A percentile compares a stretch with the other conserved stretches of the same genome.
phyloP scores from a whole-genome alignment of 768 basidiomycete genomes.

The Tricholomella constricta region DNA sequence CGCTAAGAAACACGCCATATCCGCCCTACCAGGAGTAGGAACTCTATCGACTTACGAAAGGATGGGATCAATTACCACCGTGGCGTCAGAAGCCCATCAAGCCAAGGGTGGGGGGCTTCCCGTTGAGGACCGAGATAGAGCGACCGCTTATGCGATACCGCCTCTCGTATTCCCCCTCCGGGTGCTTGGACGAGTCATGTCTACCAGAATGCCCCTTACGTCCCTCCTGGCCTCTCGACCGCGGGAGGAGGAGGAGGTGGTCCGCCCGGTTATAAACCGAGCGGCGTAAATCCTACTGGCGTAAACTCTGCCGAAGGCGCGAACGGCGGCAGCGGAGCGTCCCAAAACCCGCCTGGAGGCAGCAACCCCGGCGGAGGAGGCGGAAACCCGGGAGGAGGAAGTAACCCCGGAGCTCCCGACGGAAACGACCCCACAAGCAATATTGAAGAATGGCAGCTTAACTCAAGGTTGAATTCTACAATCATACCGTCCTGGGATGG shows the following conservation, averaged over 20 bases:
- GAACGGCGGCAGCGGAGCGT: neutral
- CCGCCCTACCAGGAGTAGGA: constrained; percentile 6
- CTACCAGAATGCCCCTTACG: too few relatives aligned
- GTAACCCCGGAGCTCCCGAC: neutral
- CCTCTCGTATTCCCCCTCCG: too few relatives aligned
- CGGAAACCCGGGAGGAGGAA: neutral
- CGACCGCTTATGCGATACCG: too few relatives aligned
- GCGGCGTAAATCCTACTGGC: too few relatives aligned
- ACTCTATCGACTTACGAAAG: neutral
- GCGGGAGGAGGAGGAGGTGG: too few relatives aligned
- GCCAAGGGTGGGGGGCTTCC: too few relatives aligned
- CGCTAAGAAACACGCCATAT: constrained; percentile 4
- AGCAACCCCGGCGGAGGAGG: neutral
- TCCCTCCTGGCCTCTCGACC: too few relatives aligned
- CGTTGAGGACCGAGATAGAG: too few relatives aligned
- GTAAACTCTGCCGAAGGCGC: neutral
- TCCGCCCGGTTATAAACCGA: too few relatives aligned
- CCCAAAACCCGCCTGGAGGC: neutral
- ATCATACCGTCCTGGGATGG: neutral
- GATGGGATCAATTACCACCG: neutral
- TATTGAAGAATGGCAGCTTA: neutral
- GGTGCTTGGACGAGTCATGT: too few relatives aligned
- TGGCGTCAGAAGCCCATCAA: neutral
- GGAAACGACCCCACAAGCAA: neutral
- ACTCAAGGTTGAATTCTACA: neutral